A percentile compares a stretch with the other conserved stretches of the same genome.
phyloP scores from a whole-genome alignment of 2,329 filamentous ascomycete species.

The Trichoderma brevicompactum region DNA sequence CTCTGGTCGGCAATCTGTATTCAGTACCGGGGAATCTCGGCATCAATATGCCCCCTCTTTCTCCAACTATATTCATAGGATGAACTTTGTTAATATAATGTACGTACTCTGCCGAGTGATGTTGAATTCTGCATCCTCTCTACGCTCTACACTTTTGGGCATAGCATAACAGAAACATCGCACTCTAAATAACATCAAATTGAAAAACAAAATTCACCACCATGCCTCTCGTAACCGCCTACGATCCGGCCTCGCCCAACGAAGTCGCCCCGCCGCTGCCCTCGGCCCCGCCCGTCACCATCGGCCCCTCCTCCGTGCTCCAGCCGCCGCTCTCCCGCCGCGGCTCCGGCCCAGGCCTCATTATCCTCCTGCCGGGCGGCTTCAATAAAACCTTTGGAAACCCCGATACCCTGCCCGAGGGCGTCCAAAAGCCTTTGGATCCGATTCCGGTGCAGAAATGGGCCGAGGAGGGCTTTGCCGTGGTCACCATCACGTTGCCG shows the following conservation, averaged over 20 bases:
- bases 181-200: neutral
- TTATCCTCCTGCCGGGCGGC: conserved; percentile 36
- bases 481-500: conserved; percentile 33
- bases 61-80: too few relatives aligned
- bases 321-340: conserved; percentile 40
- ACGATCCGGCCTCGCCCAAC: conserved; percentile 28
- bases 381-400: neutral
- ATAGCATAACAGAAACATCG: neutral
- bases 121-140: too few relatives aligned
- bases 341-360: conserved; percentile 42
- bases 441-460: conserved; percentile 42
- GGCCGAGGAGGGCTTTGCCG: conserved; percentile 45
- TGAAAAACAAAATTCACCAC: neutral
- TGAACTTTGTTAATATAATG: too few relatives aligned
- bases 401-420: neutral
- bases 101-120: too few relatives aligned
- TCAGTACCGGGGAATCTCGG: too few relatives aligned
- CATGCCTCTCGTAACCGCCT: conserved; percentile 15
- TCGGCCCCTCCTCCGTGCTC: conserved; percentile 26
- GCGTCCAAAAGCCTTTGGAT: conserved; percentile 24
- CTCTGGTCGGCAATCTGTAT: too few relatives aligned
- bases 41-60: too few relatives aligned
- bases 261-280: conserved; percentile 29
- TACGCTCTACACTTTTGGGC: too few relatives aligned
- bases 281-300: conserved; percentile 13